Base-by-base conservation (phyloP, 1,284 basidiomycete species). In the Pseudozyma pruni region DNA sequence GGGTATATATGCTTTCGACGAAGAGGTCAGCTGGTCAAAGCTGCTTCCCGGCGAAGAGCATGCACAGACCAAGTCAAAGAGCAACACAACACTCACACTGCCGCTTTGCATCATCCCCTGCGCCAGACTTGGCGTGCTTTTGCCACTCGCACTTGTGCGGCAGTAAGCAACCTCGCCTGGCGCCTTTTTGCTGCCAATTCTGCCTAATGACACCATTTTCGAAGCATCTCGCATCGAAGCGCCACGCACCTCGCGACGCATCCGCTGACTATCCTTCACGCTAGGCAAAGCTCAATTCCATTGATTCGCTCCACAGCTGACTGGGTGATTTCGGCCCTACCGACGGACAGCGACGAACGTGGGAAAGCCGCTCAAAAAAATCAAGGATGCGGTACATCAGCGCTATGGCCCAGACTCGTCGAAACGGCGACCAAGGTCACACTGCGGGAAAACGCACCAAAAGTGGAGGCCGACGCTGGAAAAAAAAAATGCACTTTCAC, bases 401-500 rank as follows among this genome's bases (percentile, higher is more conserved):
- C 42, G 37, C 37, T 39, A 20, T 10, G 27, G 23, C n/a, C n/a
- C n/a, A n/a, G n/a, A n/a, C n/a, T n/a, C n/a, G n/a, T n/a, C 22
- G 39, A 41, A 16, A 25, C 39, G 39, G 39, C 39, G 39, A 41
- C 11, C 39, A 27, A 27, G 17, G n/a, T 22, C 22, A 27, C 23
- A n/a, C n/a, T n/a, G n/a, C n/a, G n/a, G n/a, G n/a, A 25, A 16
- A 23, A 25, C 23, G 39, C 39, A 8, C 16, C 34, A 29, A 48
- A 61, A 50, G 52, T 62, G 59, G 59, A 62, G 58, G 58, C 51
- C 58, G 45, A 48, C 27, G 22, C 32, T 35, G 20, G 14, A 40
- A 25, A 43, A 38, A 43, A 49, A 14, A 7, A 13, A 17, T n/a
- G 9, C 13, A 16, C 7, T 19, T 11, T 7, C 27, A 11, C 27